phyloP scores from a whole-genome alignment of 495 filamentous ascomycete species.

The Monascus purpureus region DNA sequence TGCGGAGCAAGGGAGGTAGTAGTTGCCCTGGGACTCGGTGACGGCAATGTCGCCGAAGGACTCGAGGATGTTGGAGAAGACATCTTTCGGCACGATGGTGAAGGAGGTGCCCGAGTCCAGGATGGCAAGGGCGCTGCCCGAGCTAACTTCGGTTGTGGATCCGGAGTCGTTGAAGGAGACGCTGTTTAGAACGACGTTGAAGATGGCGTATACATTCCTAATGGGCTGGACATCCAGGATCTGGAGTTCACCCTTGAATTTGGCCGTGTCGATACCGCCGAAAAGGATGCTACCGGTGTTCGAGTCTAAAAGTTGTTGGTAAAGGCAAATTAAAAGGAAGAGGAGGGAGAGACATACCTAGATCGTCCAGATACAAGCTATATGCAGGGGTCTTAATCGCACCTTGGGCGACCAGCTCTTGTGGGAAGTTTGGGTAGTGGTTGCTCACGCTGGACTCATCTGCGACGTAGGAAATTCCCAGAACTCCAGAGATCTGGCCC shows the following conservation, averaged over 20 bases:
- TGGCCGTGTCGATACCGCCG: constrained; percentile 75
- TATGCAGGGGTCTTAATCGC: constrained; percentile 72
- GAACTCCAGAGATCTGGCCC: constrained; percentile 47
- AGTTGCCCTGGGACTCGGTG: constrained; percentile 22
- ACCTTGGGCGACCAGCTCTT: constrained; percentile 53
- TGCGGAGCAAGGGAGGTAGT: constrained; percentile 60
- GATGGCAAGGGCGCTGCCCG: constrained; percentile 49
- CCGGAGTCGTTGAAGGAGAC: constrained; percentile 35
- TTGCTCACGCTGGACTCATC: constrained; percentile 55
- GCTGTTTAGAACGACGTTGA: constrained; percentile 67
- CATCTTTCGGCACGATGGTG: constrained; percentile 65
- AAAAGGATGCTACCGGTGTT: constrained; percentile 76
- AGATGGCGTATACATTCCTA: constrained; percentile 49
- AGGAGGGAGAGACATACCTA: constrained; percentile 8
- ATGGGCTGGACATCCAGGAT: constrained; percentile 62
- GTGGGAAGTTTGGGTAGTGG: constrained; percentile 68
- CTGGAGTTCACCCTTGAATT: constrained; percentile 55
- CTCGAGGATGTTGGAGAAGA: constrained; percentile 50
- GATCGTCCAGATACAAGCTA: constrained; percentile 43
- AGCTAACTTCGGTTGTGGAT: constrained; percentile 28
- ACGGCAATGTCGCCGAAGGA: constrained; percentile 52
- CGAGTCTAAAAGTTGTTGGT: constrained; percentile 23
- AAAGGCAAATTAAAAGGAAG: not conserved
- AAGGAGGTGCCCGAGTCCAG: constrained; percentile 90
- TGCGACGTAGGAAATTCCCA: constrained; percentile 77